Evolutionary conservation across 352 stramenopile species (phyloP), one percentile per base, ranked within the genome.

Genomic region (Porosira glacialis): DNA sequence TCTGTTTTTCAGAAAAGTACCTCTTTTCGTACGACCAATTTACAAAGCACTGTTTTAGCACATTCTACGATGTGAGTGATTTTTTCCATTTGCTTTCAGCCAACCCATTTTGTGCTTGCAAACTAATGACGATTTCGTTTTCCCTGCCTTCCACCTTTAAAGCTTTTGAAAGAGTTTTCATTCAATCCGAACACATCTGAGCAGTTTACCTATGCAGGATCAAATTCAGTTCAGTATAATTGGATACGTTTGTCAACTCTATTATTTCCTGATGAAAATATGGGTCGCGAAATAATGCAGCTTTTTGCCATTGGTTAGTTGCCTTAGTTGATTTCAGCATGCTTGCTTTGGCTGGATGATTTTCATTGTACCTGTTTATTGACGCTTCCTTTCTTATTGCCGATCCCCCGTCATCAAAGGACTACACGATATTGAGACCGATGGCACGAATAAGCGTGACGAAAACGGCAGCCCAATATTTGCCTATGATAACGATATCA

Each of bases 21-120:
- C 39, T 83, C 15, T 72, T 69, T 28, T 87, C 81, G 1, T 89
- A 88, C 51, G 84, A 90, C 47, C 83, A 86, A n/a, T 79, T 90
- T 31, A 69, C 65, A 8, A 35, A 78, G 19, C 57, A 90, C 59
- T 83, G 79, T 41, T 88, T 89, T 49, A 80, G 80, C 4, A 78
- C 59, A 22, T 88, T 87, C 52, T 70, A 77, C 35, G 65, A 77
- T 28, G 56, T n/a, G n/a, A n/a, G n/a, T n/a, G n/a, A n/a, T n/a
- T n/a, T n/a, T n/a, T n/a, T n/a, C n/a, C n/a, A n/a, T n/a, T n/a
- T n/a, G n/a, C n/a, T n/a, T n/a, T n/a, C n/a, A n/a, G n/a, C n/a
- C n/a, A n/a, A n/a, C n/a, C n/a, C n/a, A n/a, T n/a, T n/a, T n/a
- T n/a, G n/a, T n/a, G n/a, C n/a, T n/a, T n/a, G n/a, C n/a, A n/a